A percentile compares a stretch with the other conserved stretches of the same genome.
Evolutionary conservation across 352 stramenopile species (phyloP).

Genomic region (Halophytophthora polymorphica): DNA sequence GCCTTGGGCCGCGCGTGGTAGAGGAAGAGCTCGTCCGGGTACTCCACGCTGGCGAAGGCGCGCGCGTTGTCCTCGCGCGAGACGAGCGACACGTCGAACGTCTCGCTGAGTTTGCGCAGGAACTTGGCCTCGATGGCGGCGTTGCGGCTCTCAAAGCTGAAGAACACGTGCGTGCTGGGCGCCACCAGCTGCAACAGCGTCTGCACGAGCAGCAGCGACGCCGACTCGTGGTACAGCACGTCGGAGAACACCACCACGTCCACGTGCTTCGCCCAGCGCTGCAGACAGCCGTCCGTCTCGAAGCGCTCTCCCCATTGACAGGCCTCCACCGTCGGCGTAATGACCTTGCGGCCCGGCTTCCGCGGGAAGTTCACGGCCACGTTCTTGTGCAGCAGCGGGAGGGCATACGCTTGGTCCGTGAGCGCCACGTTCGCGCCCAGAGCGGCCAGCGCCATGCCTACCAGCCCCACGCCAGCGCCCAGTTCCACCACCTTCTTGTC

Average conservation of each 20-base stretch:
- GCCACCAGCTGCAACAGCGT: constrained; percentile 30
- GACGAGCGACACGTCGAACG: constrained; percentile 28
- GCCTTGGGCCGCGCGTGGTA: constrained; percentile 30
- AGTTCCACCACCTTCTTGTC: constrained; percentile 38
- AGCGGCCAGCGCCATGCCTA: constrained; percentile 46
- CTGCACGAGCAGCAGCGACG: constrained; percentile 32
- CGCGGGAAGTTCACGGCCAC: constrained; percentile 36
- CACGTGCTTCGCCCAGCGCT: constrained; percentile 18
- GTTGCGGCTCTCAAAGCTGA: constrained; percentile 48
- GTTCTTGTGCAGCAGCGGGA: constrained; percentile 48
- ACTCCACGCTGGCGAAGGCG: constrained; percentile 32
- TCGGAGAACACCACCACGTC: constrained; percentile 53
- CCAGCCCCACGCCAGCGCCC: constrained; percentile 43
- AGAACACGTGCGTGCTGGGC: constrained; percentile 28
- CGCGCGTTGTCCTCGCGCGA: constrained; percentile 9
- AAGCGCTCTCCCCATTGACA: constrained; percentile 42
- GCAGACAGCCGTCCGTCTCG: constrained; percentile 14
- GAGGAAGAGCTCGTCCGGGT: constrained; percentile 42
- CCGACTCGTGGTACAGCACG: constrained; percentile 43
- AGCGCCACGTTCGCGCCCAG: constrained; percentile 39
- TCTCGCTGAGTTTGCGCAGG: constrained; percentile 22
- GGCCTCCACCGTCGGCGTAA: constrained; percentile 23
- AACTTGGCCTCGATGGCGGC: constrained; percentile 36
- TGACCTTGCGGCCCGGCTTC: neutral
- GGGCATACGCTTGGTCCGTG: constrained; percentile 48